phyloP scores from a whole-genome alignment of 1,284 basidiomycete genomes.

The Ceratobasidium theobromae region DNA sequence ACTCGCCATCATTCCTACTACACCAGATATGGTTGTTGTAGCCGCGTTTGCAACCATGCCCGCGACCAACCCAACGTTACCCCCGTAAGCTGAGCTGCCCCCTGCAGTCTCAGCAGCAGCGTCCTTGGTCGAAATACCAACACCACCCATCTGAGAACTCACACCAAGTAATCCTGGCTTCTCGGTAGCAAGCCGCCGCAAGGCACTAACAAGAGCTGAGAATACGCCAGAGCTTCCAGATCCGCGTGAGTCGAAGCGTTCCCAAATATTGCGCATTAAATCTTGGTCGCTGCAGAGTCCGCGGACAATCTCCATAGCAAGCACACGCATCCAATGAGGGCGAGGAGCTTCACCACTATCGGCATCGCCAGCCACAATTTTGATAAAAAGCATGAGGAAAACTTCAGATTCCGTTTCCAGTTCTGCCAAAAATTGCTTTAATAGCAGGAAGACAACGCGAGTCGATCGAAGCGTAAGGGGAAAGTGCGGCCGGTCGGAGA shows the following conservation, averaged over 20 bases:
- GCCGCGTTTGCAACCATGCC: conserved; percentile 83
- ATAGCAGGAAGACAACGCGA: conserved; percentile 87
- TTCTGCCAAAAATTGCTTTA: conserved; percentile 88
- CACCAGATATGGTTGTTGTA: conserved; percentile 72
- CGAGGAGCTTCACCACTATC: conserved; percentile 49
- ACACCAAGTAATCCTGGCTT: conserved; percentile 82
- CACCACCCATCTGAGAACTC: conserved; percentile 73
- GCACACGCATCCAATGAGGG: conserved; percentile 83
- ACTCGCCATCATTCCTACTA: conserved; percentile 68
- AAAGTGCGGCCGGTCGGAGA: conserved; percentile 83
- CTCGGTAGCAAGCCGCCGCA: conserved; percentile 84
- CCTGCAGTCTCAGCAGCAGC: conserved; percentile 38
- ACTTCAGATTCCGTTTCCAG: conserved; percentile 80
- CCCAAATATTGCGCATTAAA: conserved; percentile 78
- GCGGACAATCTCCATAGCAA: conserved; percentile 89
- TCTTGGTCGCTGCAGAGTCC: conserved; percentile 84
- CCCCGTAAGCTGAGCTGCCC: conserved; percentile 46
- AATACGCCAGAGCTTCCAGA: conserved; percentile 59
- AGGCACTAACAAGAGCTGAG: conserved; percentile 72
- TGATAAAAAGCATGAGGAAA: conserved; percentile 80
- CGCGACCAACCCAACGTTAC: conserved; percentile 71
- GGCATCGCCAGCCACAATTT: conserved; percentile 70
- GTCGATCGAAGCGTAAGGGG: conserved; percentile 88
- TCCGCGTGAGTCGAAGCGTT: conserved; percentile 69
- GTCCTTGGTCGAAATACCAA: conserved; percentile 56